These are phyloP conservation scores for Backusella psychrophila DNA, from an alignment of 192 early-diverging fungal species.

Conservation along the genomic window DNA sequence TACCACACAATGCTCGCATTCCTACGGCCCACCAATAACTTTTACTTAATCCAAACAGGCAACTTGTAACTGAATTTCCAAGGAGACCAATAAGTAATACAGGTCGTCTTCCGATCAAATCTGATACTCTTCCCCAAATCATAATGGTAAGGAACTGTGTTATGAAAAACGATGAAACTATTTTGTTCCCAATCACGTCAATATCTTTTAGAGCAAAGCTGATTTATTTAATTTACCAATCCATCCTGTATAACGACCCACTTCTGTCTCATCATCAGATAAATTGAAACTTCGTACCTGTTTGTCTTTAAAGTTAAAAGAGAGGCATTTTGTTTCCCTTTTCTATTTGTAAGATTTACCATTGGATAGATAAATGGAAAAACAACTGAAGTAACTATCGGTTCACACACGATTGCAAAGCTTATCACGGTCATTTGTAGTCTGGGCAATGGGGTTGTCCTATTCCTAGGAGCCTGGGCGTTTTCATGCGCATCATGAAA, in stretches of 20 bases:
- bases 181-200: not conserved
- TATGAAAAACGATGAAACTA: slow-evolving; percentile 64
- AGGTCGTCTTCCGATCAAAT: slow-evolving; percentile 78
- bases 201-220: not conserved
- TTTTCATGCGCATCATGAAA: not conserved
- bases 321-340: not conserved
- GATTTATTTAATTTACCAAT: slow-evolving; percentile 38
- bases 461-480: not conserved
- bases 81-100: slow-evolving; percentile 76
- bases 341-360: slow-evolving; percentile 31
- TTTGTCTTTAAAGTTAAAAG: not conserved
- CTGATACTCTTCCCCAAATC: slow-evolving; percentile 71
- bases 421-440: slow-evolving; percentile 47
- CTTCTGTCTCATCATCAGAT: slow-evolving; percentile 66
- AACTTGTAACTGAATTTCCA: slow-evolving; percentile 69
- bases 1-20: slow-evolving; percentile 61
- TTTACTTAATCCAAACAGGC: slow-evolving; percentile 72
- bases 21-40: slow-evolving; percentile 57
- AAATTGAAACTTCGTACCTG: slow-evolving; percentile 67
- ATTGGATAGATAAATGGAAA: slow-evolving; percentile 88
- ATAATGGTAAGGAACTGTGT: slow-evolving; percentile 69
- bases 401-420: slow-evolving; percentile 57
- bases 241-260: slow-evolving; percentile 80
- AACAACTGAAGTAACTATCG: slow-evolving; percentile 64
- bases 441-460: slow-evolving; percentile 41